phyloP scores from a whole-genome alignment of 306 rosid genomes.

The Prunus armeniaca region DNA sequence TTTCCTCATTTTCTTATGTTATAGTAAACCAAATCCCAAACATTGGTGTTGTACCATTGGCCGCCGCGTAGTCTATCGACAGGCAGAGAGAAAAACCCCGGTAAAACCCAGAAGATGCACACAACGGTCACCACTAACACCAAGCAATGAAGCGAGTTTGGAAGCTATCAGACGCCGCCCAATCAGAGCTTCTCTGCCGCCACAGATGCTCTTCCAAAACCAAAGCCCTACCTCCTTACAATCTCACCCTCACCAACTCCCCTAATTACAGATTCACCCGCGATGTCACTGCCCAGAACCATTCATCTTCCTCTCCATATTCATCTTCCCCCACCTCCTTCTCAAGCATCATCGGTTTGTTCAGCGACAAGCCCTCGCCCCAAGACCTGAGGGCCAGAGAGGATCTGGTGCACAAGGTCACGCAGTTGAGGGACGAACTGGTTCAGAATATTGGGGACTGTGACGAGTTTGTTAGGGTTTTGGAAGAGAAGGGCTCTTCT shows the following conservation, averaged over 20 bases:
- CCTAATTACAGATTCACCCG: constrained; percentile 15
- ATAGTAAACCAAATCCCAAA: not conserved
- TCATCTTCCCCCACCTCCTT: not conserved
- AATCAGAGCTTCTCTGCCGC: constrained; percentile 29
- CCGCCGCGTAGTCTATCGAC: too few relatives aligned
- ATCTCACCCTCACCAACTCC: constrained; percentile 12
- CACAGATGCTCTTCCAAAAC: constrained; percentile 18
- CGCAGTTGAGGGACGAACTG: constrained; percentile 32
- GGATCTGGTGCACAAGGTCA: constrained; percentile 19
- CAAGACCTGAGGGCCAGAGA: not conserved
- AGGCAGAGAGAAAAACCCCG: constrained; percentile 6
- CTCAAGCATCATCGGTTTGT: constrained; percentile 21
- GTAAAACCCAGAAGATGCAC: constrained; percentile 28
- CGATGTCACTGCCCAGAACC: constrained; percentile 23
- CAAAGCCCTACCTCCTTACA: constrained; percentile 12
- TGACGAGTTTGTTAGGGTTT: constrained; percentile 22
- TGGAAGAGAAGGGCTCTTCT: constrained; percentile 34
- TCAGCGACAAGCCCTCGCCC: constrained; percentile 2
- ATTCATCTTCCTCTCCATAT: not conserved
- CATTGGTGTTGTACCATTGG: not conserved
- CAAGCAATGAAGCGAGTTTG: constrained; percentile 52
- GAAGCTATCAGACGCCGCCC: constrained; percentile 47
- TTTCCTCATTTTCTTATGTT: too few relatives aligned
- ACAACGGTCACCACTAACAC: not conserved
- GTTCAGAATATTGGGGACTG: constrained; percentile 24